A percentile compares a stretch with the other conserved stretches of the same genome.
phyloP scores from a whole-genome alignment of 805 yeast genomes.

The Hanseniaspora nectarophila region DNA sequence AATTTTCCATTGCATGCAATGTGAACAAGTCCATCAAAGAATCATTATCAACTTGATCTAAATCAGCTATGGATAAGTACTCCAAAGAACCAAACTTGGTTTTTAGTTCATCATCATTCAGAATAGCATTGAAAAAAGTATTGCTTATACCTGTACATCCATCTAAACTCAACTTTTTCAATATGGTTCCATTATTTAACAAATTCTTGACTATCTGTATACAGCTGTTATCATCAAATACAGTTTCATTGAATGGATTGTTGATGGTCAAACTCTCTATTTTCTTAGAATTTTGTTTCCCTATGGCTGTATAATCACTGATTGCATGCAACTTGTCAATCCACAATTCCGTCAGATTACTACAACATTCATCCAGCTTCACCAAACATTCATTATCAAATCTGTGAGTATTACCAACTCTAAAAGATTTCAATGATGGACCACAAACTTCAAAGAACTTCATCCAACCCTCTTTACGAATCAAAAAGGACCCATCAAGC shows the following conservation, averaged over 20 bases:
- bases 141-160: constrained; percentile 71
- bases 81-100: constrained; percentile 30
- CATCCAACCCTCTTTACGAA: constrained; percentile 68
- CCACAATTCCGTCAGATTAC: constrained; percentile 42
- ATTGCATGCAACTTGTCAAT: constrained; percentile 66
- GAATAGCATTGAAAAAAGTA: constrained; percentile 42
- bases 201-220: constrained; percentile 47
- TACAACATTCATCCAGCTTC: constrained; percentile 47
- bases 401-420: constrained; percentile 71
- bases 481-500: constrained; percentile 85
- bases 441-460: constrained; percentile 53
- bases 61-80: constrained; percentile 42
- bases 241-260: constrained; percentile 53
- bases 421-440: constrained; percentile 43
- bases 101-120: constrained; percentile 39
- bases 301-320: constrained; percentile 49
- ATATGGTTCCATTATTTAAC: constrained; percentile 35
- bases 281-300: constrained; percentile 38
- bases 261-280: constrained; percentile 52
- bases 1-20: constrained; percentile 38
- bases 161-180: constrained; percentile 49
- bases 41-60: constrained; percentile 59
- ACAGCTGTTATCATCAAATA: constrained; percentile 56
- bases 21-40: constrained; percentile 51
- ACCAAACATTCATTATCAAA: constrained; percentile 57